Evolutionary conservation across 2,329 filamentous ascomycete genomes (phyloP).

Genomic region (Microcyclosporella mali): DNA sequence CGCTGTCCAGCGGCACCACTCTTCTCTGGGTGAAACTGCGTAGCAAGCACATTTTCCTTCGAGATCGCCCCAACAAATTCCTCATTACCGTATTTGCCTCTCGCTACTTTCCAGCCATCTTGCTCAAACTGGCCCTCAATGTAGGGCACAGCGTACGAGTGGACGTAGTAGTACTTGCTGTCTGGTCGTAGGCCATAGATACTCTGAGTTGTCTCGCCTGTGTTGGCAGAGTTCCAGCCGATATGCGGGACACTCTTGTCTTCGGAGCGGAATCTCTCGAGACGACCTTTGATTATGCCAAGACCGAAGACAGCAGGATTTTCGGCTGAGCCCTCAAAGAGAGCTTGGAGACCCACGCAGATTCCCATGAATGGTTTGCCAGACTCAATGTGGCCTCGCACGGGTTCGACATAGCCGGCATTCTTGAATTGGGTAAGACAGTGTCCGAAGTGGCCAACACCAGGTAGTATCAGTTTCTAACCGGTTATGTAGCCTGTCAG

Average conservation of each 20-base stretch:
- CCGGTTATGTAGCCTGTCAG: constrained; percentile 22
- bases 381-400: constrained; percentile 72
- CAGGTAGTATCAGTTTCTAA: constrained; percentile 88
- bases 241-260: constrained; percentile 96
- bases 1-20: constrained; percentile 82
- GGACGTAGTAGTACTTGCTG: constrained; percentile 98
- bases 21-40: constrained; percentile 98
- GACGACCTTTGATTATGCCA: constrained; percentile 62
- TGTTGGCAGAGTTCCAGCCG: constrained; percentile 90
- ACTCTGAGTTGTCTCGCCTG: constrained; percentile 45
- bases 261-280: constrained; percentile 69
- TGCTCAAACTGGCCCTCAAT: constrained; percentile 64
- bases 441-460: constrained; percentile 96
- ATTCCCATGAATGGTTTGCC: constrained; percentile 99
- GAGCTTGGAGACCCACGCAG: constrained; percentile 85
- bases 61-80: constrained; percentile 88
- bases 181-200: constrained; percentile 73
- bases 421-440: constrained; percentile 78
- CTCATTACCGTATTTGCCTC: constrained; percentile 77
- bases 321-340: constrained; percentile 83
- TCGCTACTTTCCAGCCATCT: constrained; percentile 87
- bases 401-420: constrained; percentile 76
- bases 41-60: constrained; percentile 77
- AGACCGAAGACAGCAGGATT: constrained; percentile 66
- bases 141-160: constrained; percentile 85